These are phyloP conservation scores for Thecaphora frezii DNA, from an alignment of 1,284 basidiomycete genomes.

Conservation along the genomic window DNA sequence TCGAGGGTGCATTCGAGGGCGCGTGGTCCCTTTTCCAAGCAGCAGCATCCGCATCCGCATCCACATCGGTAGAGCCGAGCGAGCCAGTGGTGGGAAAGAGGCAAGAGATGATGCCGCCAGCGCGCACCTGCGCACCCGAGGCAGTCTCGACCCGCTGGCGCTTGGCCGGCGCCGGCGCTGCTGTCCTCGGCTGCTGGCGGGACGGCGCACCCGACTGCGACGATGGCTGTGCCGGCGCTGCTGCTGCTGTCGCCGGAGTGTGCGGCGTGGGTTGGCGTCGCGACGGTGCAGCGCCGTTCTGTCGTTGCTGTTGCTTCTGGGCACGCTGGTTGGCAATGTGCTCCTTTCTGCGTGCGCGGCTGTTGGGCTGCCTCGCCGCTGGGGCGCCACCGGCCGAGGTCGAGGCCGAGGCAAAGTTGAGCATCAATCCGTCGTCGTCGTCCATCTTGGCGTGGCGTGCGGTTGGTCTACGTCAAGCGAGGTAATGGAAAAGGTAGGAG, in stretches of 20 bases:
- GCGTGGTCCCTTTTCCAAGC: conserved; percentile 8
- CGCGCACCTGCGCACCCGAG: background rate
- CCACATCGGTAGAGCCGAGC: background rate
- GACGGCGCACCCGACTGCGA: background rate
- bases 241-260: background rate
- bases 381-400: background rate
- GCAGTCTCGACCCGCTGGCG: too few species aligned
- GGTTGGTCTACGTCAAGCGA: background rate
- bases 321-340: conserved; percentile 1
- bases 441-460: conserved; percentile 48
- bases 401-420: conserved; percentile 51
- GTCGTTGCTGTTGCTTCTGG: background rate
- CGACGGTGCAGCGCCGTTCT: too few species aligned
- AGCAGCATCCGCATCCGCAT: background rate
- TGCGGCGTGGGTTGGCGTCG: too few species aligned
- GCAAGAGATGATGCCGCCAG: conserved; percentile 1
- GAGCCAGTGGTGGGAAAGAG: conserved; percentile 1
- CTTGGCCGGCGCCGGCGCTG: too few species aligned
- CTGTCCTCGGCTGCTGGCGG: too few species aligned
- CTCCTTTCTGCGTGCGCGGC: conserved; percentile 14
- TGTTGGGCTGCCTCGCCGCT: conserved; percentile 9
- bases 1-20: conserved; percentile 53
- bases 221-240: background rate
- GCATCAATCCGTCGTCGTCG: conserved; percentile 53
- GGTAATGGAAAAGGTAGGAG: background rate